Conservation (phyloP, 805 yeast species). For the Starmerella floricola region DNA sequence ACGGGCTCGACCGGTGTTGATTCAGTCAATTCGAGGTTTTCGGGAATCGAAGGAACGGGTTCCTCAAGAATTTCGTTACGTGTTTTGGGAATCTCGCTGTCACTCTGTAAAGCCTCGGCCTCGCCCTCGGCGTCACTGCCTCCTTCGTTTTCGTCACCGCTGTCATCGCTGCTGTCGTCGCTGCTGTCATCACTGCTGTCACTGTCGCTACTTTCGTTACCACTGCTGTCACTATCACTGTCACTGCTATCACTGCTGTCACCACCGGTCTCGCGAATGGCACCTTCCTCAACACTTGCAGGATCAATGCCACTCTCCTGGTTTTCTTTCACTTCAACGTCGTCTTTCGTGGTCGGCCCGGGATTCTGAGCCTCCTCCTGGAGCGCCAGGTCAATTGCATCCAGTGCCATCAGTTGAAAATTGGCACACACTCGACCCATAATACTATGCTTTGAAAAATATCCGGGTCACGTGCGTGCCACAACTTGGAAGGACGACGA, state of each 20-base stretch:
- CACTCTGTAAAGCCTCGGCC: constrained; percentile 10
- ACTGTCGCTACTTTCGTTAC: background rate
- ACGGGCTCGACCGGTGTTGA: constrained; percentile 55
- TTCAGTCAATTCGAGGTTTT: constrained; percentile 46
- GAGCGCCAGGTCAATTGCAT: background rate
- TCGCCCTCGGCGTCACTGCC: constrained; percentile 23
- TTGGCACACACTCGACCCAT: background rate
- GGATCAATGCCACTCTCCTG: no score
- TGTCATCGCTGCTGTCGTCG: constrained; percentile 12
- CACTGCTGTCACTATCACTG: background rate
- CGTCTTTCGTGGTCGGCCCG: no score
- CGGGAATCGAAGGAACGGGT: constrained; percentile 54
- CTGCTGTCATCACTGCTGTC: background rate
- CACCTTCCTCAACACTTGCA: no score
- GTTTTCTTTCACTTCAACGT: background rate
- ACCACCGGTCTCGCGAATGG: background rate
- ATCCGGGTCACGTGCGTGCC: no score
- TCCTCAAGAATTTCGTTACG: constrained; percentile 67
- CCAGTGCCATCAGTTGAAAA: background rate
- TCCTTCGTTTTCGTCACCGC: constrained; percentile 22
- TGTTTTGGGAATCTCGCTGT: constrained; percentile 50
- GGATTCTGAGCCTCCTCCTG: background rate
- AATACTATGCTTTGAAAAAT: no score
- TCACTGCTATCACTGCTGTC: background rate
- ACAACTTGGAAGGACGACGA: no score